These are phyloP conservation scores for Stemphylium vesicarium DNA, from an alignment of 2,329 filamentous ascomycete species.

Conservation along the genomic window DNA sequence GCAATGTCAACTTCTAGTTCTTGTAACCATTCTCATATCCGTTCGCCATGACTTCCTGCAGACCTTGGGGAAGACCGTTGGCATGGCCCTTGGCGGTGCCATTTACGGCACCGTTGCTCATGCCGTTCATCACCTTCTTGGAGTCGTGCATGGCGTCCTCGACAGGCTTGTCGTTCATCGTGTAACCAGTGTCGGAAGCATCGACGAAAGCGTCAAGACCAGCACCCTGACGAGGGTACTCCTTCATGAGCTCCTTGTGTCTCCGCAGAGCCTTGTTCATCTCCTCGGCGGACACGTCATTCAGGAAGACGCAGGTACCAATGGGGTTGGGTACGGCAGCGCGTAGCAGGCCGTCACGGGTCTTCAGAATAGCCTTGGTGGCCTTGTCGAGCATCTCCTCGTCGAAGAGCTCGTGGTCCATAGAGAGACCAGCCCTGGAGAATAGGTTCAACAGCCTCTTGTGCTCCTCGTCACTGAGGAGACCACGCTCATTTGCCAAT, in stretches of 20 bases:
- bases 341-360: conserved; percentile 70
- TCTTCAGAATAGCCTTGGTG: conserved; percentile 73
- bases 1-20: conserved; percentile 30
- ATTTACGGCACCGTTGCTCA: conserved; percentile 32
- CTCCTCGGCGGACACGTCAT: conserved; percentile 68
- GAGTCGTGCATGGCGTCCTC: conserved; percentile 35
- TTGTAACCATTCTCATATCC: conserved; percentile 42
- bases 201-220: conserved; percentile 75
- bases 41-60: conserved; percentile 38
- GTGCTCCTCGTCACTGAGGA: conserved; percentile 67
- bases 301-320: conserved; percentile 71
- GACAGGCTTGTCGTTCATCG: conserved; percentile 53
- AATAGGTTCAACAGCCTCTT: conserved; percentile 69
- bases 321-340: conserved; percentile 73
- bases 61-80: conserved; percentile 25
- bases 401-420: conserved; percentile 73
- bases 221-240: conserved; percentile 67
- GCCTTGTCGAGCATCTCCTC: conserved; percentile 69
- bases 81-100: conserved; percentile 28
- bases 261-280: conserved; percentile 65
- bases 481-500: conserved; percentile 66
- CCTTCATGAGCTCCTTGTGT: conserved; percentile 70
- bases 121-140: conserved; percentile 30
- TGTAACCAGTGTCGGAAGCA: conserved; percentile 69
- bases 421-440: conserved; percentile 72